Base-by-base conservation (phyloP, 2,329 filamentous ascomycete species). In the Exophiala alcalophila region DNA sequence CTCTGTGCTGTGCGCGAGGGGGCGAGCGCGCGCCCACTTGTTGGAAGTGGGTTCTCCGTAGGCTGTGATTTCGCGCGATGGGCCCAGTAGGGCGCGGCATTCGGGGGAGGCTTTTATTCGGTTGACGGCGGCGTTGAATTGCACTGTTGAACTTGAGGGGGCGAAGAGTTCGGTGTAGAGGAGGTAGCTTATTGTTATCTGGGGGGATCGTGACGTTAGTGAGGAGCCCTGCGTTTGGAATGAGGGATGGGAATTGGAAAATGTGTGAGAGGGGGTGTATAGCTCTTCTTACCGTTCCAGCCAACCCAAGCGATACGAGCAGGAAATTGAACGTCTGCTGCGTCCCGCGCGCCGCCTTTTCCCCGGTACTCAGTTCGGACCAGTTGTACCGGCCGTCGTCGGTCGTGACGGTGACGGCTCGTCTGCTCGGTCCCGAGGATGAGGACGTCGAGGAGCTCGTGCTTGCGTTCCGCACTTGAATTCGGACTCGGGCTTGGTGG, bases 241-340 rank as follows among this genome's bases (percentile, higher is more conserved):
- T n/a, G n/a, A n/a, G n/a, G n/a, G 14, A 30, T 26, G 15, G 7
- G 5, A 20, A 15, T 35, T 6, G 21, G 32, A 20, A 12, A 18
- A 15, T 21, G 15, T 5, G 25, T 18, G 24, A 16, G 23, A 14
- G 11, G 10, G 12, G 27, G 28, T 9, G 18, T n/a, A n/a, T n/a
- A n/a, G n/a, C n/a, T 24, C 11, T 11, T 56, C 74, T 50, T 72
- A 88, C 86, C 24, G 90, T 95, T 56, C 91, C 71, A 23, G 81
- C 75, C 8, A 90, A 67, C 18, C 91, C 91, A 5, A 83, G 71
- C 1, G 88, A 55, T 6, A 96, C 80, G 50, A 96, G 66, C 53
- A 83, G 75, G 53, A 95, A 80, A 65, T 97, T 96, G 70, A 94
- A 84, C 11, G 83, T 85, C 65, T 96, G 91, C 65, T 96, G 90